Base-by-base conservation (phyloP, 2,329 filamentous ascomycete species). In the Thielaviopsis euricoi region DNA sequence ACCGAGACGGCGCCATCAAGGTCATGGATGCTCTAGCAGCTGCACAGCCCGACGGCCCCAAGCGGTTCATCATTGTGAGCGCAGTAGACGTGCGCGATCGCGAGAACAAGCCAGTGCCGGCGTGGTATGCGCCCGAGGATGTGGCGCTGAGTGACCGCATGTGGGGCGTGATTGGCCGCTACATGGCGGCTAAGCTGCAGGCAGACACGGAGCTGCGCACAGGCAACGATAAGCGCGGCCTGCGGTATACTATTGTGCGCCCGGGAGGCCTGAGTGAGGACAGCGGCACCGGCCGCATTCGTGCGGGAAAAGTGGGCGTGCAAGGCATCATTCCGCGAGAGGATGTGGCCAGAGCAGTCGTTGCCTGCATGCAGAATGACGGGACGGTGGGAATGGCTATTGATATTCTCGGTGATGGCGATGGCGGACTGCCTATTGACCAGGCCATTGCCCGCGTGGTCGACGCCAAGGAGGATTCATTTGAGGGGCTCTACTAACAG, bases 171-270 rank as follows among this genome's bases (percentile, higher is more conserved):
- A 70, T 75, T 51, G 69, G 67, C 9, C 58, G 64, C 6, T 73
- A 74, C 60, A 68, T 72, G 66, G 58, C 66, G 37, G 73, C 73
- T 2, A 75, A 76, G 62, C 66, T 71, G 22, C 69, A 65, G 9
- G 73, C 72, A 1, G 73, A 75, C 62, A 66, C 64, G 55, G 66
- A 66, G 58, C 63, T 74, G 23, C 67, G 70, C 50, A 68, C 65
- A 10, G 66, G 68, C 10, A 74, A 74, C 60, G 64, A 59, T 15
- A 62, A 64, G 29, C 61, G 71, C 12, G 67, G 66, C 5, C 62
- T 76, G 55, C 68, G 72, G 25, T 76, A 73, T 64, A 76, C 73
- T 9, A 74, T 75, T 58, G 67, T 75, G 54, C 62, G 73, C 37
- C 72, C 73, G 0, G 71, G 71, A 2, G 65, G 67, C 6, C 63